Conservation (phyloP, 768 basidiomycete genomes). For the Xerocomellus intermedius region DNA sequence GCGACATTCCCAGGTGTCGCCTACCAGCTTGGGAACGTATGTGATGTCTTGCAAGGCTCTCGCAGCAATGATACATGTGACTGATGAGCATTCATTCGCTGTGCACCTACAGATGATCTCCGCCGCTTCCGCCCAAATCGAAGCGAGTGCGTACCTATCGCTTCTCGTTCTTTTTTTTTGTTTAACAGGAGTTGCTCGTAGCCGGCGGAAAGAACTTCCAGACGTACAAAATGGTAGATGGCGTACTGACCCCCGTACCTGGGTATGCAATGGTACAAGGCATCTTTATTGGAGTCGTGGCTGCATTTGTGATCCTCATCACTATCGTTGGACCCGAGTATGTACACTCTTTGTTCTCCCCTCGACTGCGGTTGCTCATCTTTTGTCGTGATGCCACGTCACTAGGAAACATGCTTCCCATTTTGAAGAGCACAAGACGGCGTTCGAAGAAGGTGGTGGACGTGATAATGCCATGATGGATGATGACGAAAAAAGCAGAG, state of each 20-base stretch:
- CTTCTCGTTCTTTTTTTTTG: background rate
- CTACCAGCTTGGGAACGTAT: slow-evolving; percentile 76
- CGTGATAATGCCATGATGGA: slow-evolving; percentile 43
- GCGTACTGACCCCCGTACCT: slow-evolving; percentile 43
- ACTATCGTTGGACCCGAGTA: slow-evolving; percentile 79
- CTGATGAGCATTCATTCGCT: background rate
- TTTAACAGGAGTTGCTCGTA: slow-evolving; percentile 9
- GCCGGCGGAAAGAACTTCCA: slow-evolving; percentile 62
- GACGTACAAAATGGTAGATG: slow-evolving; percentile 46
- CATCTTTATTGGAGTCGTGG: slow-evolving; percentile 82
- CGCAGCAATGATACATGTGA: background rate
- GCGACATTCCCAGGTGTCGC: slow-evolving; percentile 85
- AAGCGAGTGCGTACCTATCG: slow-evolving; percentile 50
- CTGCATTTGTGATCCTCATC: slow-evolving; percentile 73
- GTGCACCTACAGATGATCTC: slow-evolving; percentile 51
- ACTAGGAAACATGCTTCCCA: slow-evolving; percentile 70
- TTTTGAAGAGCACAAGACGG: slow-evolving; percentile 81
- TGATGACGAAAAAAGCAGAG: slow-evolving; percentile 10
- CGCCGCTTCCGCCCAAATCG: slow-evolving; percentile 75
- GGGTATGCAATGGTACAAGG: slow-evolving; percentile 81
- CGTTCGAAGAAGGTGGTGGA: slow-evolving; percentile 73
- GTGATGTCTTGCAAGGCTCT: slow-evolving; percentile 1
- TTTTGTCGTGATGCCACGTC: background rate
- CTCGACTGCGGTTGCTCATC: background rate
- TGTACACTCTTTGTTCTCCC: slow-evolving; percentile 27